Evolutionary conservation across 495 filamentous ascomycete genomes (phyloP), one percentile per base, ranked within the genome.

Genomic region (Penicillium robsamsonii): DNA sequence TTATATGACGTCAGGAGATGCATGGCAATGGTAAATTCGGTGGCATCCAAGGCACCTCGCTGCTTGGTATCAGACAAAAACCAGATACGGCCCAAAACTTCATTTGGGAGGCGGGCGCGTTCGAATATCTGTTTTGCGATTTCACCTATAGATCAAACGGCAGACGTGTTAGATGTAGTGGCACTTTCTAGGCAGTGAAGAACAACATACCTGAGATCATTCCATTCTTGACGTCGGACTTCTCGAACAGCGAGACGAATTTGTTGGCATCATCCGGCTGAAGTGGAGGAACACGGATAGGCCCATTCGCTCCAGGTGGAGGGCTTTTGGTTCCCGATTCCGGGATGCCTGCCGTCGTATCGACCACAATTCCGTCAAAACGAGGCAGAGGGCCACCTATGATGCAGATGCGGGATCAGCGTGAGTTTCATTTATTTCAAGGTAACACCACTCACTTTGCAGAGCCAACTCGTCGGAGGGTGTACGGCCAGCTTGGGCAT

Each of bases 1-100:
- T 93, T 96, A 70, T 86, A 91, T 7, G 92, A 96, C 5, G 89
- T 89, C 50, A 98, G 78, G 29, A 98, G 80, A 75, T 98, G 94
- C 94, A 98, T 98, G 11, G 95, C 93, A 62, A 98, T 94, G 63
- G 97, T 88, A 69, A 98, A 98, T 57, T 97, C 94, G 12, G 91
- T 93, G 61, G 84, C 78, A 58, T 89, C 89, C n/a, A 98, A 82
- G 33, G 85, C 86, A 25, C 94, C 95, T 50, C 92, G 84, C 68
- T 96, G 90, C 67, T 96, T 90, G 1, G 89, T 92, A 71, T 98
- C 94, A 10, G 92, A 87, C 46, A 98, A 80, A 63, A 87, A 91
- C 94, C 94, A 98, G 70, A 98, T 97, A 50, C 88, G 85, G 11
- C 91, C 94, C 18, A 98, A 80, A 2, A 89, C 79, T 61, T 97